Percentiles rank a stretch among this genome's conserved stretches.
These are phyloP conservation scores for Yamadazyma endophytica DNA, from an alignment of 805 yeast genomes.

Conservation along the genomic window DNA sequence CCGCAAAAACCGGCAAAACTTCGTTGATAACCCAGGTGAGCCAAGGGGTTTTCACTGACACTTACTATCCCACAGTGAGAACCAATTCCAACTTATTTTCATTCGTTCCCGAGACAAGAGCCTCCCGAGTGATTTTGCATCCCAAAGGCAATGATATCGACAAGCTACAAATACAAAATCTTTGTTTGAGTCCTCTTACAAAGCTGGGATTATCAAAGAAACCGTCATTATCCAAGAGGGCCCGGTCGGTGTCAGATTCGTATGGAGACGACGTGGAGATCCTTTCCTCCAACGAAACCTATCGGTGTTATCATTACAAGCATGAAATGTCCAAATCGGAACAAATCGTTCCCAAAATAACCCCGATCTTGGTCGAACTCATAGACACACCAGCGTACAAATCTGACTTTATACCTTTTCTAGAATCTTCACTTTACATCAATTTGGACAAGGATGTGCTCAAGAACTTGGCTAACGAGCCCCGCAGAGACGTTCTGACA, in stretches of 20 bases:
- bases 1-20: slow-evolving; percentile 56
- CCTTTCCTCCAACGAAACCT: slow-evolving; percentile 7
- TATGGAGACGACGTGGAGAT: slow-evolving; percentile 19
- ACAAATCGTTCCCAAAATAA: slow-evolving; percentile 19
- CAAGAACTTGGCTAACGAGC: slow-evolving; percentile 59
- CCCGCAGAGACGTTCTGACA: slow-evolving; percentile 57
- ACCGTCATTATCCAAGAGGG: slow-evolving; percentile 6
- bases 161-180: slow-evolving; percentile 2
- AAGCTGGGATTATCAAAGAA: slow-evolving; percentile 1
- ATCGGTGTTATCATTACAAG: slow-evolving; percentile 7
- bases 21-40: slow-evolving; percentile 49
- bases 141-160: slow-evolving; percentile 3
- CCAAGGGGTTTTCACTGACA: slow-evolving; percentile 52
- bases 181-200: slow-evolving; percentile 27
- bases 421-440: slow-evolving; percentile 67
- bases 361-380: slow-evolving; percentile 64
- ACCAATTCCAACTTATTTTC: slow-evolving; percentile 58
- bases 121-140: slow-evolving; percentile 8
- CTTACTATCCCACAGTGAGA: slow-evolving; percentile 69
- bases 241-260: slow-evolving; percentile 20
- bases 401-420: slow-evolving; percentile 66
- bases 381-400: slow-evolving; percentile 74
- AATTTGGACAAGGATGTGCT: slow-evolving; percentile 56
- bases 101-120: slow-evolving; percentile 37
- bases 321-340: background rate